Evolutionary conservation across 2,329 filamentous ascomycete species (phyloP), one percentile per base, ranked within the genome.

Genomic region (Neopestalotiopsis sp.): DNA sequence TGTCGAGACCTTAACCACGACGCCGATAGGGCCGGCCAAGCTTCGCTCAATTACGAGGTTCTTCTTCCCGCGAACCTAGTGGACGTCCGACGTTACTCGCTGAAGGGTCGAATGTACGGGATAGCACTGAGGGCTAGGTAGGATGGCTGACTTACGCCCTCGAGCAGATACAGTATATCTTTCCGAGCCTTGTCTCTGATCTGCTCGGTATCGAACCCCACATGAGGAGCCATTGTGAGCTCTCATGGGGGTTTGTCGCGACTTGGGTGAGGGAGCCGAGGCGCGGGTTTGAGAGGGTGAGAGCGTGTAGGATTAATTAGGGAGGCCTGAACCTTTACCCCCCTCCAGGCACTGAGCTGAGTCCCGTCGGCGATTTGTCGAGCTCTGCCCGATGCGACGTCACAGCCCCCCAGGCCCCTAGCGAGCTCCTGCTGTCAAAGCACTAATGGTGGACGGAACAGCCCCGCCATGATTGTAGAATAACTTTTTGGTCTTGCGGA

Each of bases 21-120:
- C 88, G 70, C 95, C 94, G 74, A 99, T 88, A 38, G 95, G 94
- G 30, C 95, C 96, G 74, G 95, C 94, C 75, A 99, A 87, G 75
- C 91, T 91, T 81, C 92, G 93, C 80, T 98, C 95, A 78, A 99
- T 92, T 66, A 99, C 93, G 71, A 99, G 86, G 78, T 98, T 98
- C 87, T 99, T 99, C 89, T 98, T 99, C 75, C 97, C 97, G 79
- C 95, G 93, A 73, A 98, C 94, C 96, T 99, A 78, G 3, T 71
- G 66, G 70, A 20, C 69, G 69, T 76, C 68, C 70, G 71, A 40
- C 13, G 69, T 74, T 67, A 61, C 57, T 62, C 61, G 68, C 66
- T 61, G 67, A 68, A 69, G 65, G 45, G 45, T 65, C 10, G 32
- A 45, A 38, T 38, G 34, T 7, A 38, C 10, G 67, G 67, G 67